A percentile compares a stretch with the other conserved stretches of the same genome.
Conservation (phyloP, 1,139 yeast genomes). For the Sugiyamaella novakii region DNA sequence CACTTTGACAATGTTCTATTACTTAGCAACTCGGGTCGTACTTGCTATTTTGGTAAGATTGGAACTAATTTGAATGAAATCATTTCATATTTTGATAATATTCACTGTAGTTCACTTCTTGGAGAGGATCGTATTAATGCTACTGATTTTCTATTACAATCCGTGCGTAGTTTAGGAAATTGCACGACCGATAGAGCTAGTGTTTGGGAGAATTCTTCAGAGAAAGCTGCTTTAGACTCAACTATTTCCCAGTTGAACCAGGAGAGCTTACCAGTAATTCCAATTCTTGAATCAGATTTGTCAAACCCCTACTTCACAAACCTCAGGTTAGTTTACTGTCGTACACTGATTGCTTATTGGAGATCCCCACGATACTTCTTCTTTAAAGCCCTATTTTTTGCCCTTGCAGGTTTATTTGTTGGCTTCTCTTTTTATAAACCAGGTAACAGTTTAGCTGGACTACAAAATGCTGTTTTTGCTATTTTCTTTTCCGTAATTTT, state of each 20-base stretch:
- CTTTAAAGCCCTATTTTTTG: constrained; percentile 50
- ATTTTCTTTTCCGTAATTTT: constrained; percentile 58
- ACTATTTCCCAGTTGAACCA: background rate
- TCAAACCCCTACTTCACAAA: constrained; percentile 4
- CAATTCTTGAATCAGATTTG: background rate
- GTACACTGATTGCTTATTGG: constrained; percentile 47
- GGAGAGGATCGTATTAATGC: constrained; percentile 2
- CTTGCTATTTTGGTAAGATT: constrained; percentile 68
- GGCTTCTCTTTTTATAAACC: constrained; percentile 53
- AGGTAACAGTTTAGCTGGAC: constrained; percentile 39
- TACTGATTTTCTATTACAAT: constrained; percentile 12
- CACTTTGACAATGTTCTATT: constrained; percentile 54
- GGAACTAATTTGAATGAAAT: constrained; percentile 55
- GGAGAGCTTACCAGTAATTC: background rate
- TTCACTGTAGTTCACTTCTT: background rate
- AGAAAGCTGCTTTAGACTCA: background rate
- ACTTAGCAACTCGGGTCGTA: constrained; percentile 58
- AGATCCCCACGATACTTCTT: constrained; percentile 50
- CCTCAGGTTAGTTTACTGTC: constrained; percentile 53
- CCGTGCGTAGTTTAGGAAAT: constrained; percentile 1
- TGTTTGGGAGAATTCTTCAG: constrained; percentile 2
- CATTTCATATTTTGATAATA: constrained; percentile 56
- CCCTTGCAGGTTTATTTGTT: constrained; percentile 52
- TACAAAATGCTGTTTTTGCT: constrained; percentile 44
- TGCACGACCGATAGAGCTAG: background rate